Conservation (phyloP, 768 basidiomycete genomes). For the Jaapia argillacea region DNA sequence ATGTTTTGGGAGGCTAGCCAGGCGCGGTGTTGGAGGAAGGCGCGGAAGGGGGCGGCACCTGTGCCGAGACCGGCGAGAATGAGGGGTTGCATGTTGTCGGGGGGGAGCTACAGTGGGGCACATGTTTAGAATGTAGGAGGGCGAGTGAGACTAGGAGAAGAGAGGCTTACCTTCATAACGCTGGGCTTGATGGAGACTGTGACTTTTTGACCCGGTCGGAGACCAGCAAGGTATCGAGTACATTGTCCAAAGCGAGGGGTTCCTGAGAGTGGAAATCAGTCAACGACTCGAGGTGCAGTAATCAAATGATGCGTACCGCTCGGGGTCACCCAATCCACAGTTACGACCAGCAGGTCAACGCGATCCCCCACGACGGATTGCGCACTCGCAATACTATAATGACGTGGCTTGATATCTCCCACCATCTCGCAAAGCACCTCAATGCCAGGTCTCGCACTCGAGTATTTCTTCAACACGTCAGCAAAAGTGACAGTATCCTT, state of each 20-base stretch:
- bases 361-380: conserved; percentile 93
- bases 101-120: conserved; percentile 53
- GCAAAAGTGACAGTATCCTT: conserved; percentile 93
- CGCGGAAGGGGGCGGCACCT: conserved; percentile 97
- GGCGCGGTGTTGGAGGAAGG: conserved; percentile 94
- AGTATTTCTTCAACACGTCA: conserved; percentile 71
- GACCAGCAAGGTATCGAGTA: conserved; percentile 83
- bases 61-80: conserved; percentile 99
- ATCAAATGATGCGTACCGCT: conserved; percentile 43
- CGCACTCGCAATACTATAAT: conserved; percentile 95
- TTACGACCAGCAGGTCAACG: conserved; percentile 92
- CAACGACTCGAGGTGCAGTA: background rate
- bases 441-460: conserved; percentile 71
- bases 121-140: conserved; percentile 7
- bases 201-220: conserved; percentile 83
- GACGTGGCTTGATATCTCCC: conserved; percentile 93
- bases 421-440: conserved; percentile 82
- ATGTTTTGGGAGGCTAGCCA: conserved; percentile 67
- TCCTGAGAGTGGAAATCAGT: conserved; percentile 32
- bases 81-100: conserved; percentile 75
- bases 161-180: conserved; percentile 82
- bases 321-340: conserved; percentile 88
- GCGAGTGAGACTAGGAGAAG: background rate
- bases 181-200: conserved; percentile 98
- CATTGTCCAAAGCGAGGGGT: conserved; percentile 83